phyloP scores from a whole-genome alignment of 2,329 filamentous ascomycete genomes.

The Colletotrichum theobromicola region DNA sequence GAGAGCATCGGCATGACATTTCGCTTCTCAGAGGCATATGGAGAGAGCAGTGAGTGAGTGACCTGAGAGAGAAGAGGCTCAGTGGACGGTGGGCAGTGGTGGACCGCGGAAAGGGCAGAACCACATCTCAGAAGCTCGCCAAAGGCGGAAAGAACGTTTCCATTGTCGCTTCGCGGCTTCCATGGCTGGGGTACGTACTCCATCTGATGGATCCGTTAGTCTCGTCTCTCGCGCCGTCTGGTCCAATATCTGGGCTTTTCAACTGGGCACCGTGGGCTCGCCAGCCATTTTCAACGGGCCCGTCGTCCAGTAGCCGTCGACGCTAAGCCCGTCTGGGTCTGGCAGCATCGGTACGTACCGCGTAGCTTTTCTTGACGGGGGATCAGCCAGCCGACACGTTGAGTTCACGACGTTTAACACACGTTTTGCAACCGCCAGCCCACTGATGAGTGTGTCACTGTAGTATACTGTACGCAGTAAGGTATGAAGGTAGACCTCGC shows the following conservation, averaged over 20 bases:
- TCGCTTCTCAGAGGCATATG: not conserved
- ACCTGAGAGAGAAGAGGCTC: not conserved
- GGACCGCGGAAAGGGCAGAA: not conserved
- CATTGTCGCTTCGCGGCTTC: slow-evolving; percentile 21
- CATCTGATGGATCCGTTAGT: not conserved
- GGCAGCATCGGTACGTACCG: too few relatives aligned
- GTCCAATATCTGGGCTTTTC: not conserved
- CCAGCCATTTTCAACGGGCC: not conserved
- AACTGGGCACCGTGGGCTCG: not conserved
- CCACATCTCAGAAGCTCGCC: slow-evolving; percentile 3
- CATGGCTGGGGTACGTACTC: not conserved
- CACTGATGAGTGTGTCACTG: not conserved
- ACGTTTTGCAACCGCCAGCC: slow-evolving; percentile 12
- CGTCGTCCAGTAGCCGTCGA: not conserved
- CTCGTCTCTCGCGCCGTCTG: not conserved
- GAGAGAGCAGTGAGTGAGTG: too few relatives aligned
- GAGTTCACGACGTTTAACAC: not conserved
- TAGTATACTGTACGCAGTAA: not conserved
- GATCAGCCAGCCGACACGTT: not conserved
- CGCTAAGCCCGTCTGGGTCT: not conserved
- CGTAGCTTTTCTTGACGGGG: too few relatives aligned
- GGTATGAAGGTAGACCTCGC: not conserved
- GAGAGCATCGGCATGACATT: not conserved
- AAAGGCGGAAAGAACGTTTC: slow-evolving; percentile 22
- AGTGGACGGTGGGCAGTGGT: not conserved